Percentiles rank a stretch among this genome's conserved stretches.
phyloP scores from a whole-genome alignment of 805 yeast species.

The Starmera amethionina region DNA sequence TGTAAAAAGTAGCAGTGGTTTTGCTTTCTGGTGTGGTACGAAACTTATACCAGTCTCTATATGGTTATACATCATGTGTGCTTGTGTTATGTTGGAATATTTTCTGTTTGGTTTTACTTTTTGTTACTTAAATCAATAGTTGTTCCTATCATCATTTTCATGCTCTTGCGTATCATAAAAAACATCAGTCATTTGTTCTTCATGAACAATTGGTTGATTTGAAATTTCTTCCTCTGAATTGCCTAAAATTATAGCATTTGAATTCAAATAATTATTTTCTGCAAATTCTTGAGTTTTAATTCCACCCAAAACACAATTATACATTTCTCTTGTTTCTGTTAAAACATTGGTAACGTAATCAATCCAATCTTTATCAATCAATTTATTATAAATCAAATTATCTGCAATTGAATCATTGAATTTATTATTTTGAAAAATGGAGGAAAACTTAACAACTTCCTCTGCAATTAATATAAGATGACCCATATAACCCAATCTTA shows the following conservation, averaged over 20 bases:
- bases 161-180: constrained; percentile 1
- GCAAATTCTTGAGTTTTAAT: constrained; percentile 20
- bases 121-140: no score
- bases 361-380: constrained; percentile 47
- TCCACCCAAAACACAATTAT: constrained; percentile 80
- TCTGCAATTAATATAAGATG: constrained; percentile 90
- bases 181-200: neutral
- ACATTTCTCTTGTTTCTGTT: constrained; percentile 75
- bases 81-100: no score
- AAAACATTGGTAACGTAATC: constrained; percentile 66
- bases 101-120: no score
- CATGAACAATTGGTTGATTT: constrained; percentile 7
- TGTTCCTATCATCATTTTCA: neutral
- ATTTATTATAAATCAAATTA: constrained; percentile 15
- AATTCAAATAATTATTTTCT: constrained; percentile 12
- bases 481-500: constrained; percentile 93
- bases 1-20: no score
- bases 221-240: constrained; percentile 18
- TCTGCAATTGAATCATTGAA: constrained; percentile 16
- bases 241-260: constrained; percentile 16
- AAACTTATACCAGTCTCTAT: no score
- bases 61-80: no score
- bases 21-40: no score
- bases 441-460: constrained; percentile 82
- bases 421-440: constrained; percentile 20